Evolutionary conservation across 2,329 filamentous ascomycete species (phyloP).

Genomic region (Colletotrichum liriopes): DNA sequence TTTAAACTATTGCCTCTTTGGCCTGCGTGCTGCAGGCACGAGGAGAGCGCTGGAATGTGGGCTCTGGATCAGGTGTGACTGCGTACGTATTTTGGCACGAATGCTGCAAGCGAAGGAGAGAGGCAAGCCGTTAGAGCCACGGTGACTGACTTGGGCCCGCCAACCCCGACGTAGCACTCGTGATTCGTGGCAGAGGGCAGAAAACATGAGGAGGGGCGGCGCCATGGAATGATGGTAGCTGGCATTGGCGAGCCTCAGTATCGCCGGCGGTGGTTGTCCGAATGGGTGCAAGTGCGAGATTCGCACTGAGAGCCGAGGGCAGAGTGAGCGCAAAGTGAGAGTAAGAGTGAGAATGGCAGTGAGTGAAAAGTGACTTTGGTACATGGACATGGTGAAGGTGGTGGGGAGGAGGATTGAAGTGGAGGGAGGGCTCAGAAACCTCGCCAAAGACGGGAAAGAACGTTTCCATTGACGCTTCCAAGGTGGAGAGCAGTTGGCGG

Average conservation of each 20-base stretch:
- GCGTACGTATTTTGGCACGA: not conserved
- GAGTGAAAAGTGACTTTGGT: not conserved
- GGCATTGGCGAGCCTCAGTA: not conserved
- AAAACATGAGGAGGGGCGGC: not conserved
- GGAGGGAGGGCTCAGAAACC: slow-evolving; percentile 19
- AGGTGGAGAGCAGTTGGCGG: not conserved
- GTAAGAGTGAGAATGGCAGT: not conserved
- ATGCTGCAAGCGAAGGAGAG: slow-evolving; percentile 7
- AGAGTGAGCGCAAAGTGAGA: not conserved
- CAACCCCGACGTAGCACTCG: not conserved
- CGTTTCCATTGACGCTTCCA: slow-evolving; percentile 42
- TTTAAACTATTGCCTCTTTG: slow-evolving; percentile 37
- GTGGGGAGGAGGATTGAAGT: slow-evolving; percentile 8
- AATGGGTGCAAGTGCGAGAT: not conserved
- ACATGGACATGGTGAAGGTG: not conserved
- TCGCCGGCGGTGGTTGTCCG: not conserved
- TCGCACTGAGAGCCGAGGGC: not conserved
- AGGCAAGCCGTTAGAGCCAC: slow-evolving; percentile 1
- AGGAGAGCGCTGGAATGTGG: slow-evolving; percentile 37
- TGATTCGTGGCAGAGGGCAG: not conserved
- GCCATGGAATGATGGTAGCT: not conserved
- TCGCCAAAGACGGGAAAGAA: slow-evolving; percentile 42
- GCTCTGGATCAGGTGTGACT: slow-evolving; percentile 20
- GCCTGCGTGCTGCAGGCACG: slow-evolving; percentile 35
- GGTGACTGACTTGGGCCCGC: not conserved